Percentiles rank a stretch among this genome's conserved stretches.
These are phyloP conservation scores for Vigna reflexopilosa DNA, from an alignment of 306 rosid genomes.

Conservation along the genomic window DNA sequence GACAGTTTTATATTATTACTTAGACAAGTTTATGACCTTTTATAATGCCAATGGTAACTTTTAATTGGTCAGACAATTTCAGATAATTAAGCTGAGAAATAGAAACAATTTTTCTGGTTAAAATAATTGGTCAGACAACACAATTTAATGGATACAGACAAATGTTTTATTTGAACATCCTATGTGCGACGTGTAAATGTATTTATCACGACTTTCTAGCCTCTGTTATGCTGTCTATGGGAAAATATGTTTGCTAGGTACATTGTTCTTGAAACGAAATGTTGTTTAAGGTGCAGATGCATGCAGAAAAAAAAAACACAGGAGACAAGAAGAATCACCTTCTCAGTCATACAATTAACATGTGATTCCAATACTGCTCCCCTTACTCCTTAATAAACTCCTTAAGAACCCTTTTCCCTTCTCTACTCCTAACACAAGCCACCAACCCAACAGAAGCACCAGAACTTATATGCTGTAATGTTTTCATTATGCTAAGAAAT, in stretches of 20 bases:
- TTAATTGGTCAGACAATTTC: background rate
- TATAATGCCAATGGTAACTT: no score
- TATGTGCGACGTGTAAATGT: constrained; percentile 29
- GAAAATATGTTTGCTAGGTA: constrained; percentile 33
- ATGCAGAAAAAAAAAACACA: constrained; percentile 11
- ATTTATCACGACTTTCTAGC: constrained; percentile 15
- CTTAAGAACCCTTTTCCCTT: constrained; percentile 13
- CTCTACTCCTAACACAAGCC: constrained; percentile 39
- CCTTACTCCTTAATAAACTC: background rate
- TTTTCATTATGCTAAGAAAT: constrained; percentile 46
- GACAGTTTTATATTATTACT: no score
- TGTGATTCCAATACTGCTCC: constrained; percentile 39
- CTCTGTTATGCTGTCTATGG: background rate
- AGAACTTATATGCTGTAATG: constrained; percentile 44
- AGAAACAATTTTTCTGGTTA: background rate
- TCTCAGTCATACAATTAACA: constrained; percentile 32
- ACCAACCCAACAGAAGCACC: constrained; percentile 27
- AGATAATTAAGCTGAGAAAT: background rate
- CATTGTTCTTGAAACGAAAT: constrained; percentile 47
- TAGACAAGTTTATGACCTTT: no score
- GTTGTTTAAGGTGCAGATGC: constrained; percentile 39
- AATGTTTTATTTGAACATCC: constrained; percentile 35
- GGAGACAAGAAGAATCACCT: constrained; percentile 53
- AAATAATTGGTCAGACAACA: constrained; percentile 4
- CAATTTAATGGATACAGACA: background rate